Evolutionary conservation across 352 stramenopile genomes (phyloP), one percentile per base, ranked within the genome.

Genomic region (Phytophthora meadii): DNA sequence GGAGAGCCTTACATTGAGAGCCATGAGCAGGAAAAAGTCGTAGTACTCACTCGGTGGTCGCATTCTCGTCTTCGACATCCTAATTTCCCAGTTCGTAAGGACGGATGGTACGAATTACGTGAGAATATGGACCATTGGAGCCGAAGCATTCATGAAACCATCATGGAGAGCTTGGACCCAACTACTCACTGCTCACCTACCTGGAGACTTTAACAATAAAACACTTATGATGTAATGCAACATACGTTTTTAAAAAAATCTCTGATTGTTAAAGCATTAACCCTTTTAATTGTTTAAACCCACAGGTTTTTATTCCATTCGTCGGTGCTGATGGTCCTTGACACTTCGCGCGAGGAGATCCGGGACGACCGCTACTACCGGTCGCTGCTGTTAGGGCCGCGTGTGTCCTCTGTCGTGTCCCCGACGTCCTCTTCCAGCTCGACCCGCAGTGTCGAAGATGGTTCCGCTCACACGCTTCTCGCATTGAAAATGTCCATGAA

Each of bases 31-130:
- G 68, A 85, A 51, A 55, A 61, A 12, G 71, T 81, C 12, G 76
- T 85, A 27, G 76, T 85, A 12, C 51, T 85, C 17, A 77, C 61
- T 19, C 56, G 71, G 24, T 85, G 76, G 76, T 72, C 68, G 17
- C 61, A 79, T 37, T 76, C 59, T 42, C 67, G 57, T 14, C 55
- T 85, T 10, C 69, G 54, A 3, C 56, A 67, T 5, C 74, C 74
- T 5, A 57, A 68, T 12, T 81, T 83, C 25, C 36, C 25, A 5
- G 54, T 83, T 2, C 17, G 61, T 0, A 64, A 66, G 11, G 42
- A 57, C 9, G 71, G 61, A 42, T 74, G 74, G 61, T 58, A 74
- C 32, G 76, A 77, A 34, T 36, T 84, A 41, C 73, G 68, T 5
- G 64, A 80, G 22, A 76, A 70, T 32, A 78, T 81, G 70, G 72